These are phyloP conservation scores for Scopulariopsis brevicaulis DNA, from an alignment of 2,329 filamentous ascomycete genomes.

Conservation along the genomic window DNA sequence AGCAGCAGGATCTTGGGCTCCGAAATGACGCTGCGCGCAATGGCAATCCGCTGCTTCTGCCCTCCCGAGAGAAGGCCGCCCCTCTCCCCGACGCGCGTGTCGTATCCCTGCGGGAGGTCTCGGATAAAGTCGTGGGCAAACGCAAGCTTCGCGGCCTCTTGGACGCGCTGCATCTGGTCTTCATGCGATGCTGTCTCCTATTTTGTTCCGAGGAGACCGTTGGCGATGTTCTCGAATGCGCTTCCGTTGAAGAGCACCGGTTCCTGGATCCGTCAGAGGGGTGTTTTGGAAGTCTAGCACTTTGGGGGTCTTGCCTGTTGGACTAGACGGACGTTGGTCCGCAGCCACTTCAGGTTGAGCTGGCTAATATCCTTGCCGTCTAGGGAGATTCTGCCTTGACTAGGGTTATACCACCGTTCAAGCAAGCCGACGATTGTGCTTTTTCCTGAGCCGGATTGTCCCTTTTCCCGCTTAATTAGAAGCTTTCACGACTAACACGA, in stretches of 20 bases:
- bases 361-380: slow-evolving; percentile 27
- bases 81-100: slow-evolving; percentile 51
- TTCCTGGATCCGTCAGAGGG: slow-evolving; percentile 21
- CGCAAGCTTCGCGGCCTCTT: slow-evolving; percentile 34
- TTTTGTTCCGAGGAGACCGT: slow-evolving; percentile 28
- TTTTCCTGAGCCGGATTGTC: slow-evolving; percentile 52
- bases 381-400: slow-evolving; percentile 29
- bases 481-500: not conserved
- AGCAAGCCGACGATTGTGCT: slow-evolving; percentile 45
- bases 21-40: slow-evolving; percentile 55
- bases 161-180: slow-evolving; percentile 30
- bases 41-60: slow-evolving; percentile 55
- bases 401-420: slow-evolving; percentile 47
- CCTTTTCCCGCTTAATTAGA: slow-evolving; percentile 15
- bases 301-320: slow-evolving; percentile 19
- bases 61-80: slow-evolving; percentile 56
- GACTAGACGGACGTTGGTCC: slow-evolving; percentile 41
- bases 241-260: slow-evolving; percentile 40
- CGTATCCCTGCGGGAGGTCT: slow-evolving; percentile 40
- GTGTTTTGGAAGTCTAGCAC: not conserved
- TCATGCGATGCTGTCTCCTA: slow-evolving; percentile 24
- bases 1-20: slow-evolving; percentile 52
- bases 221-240: slow-evolving; percentile 38
- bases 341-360: slow-evolving; percentile 38
- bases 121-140: slow-evolving; percentile 42